A percentile compares a stretch with the other conserved stretches of the same genome.
Evolutionary conservation across 345 rosid species (phyloP).

Genomic region (Hibiscus tridactylites): DNA sequence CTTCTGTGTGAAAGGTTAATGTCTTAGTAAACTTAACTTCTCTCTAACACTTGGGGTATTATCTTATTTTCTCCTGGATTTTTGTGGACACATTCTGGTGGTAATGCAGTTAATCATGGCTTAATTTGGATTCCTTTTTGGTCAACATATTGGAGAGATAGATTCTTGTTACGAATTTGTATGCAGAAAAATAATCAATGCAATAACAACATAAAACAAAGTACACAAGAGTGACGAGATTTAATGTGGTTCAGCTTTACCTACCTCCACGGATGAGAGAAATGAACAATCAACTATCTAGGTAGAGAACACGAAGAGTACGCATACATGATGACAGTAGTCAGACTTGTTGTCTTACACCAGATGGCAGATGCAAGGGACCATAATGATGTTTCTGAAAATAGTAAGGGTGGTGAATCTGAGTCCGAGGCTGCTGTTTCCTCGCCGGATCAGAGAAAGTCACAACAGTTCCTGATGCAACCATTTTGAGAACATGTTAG

Average conservation of each 20-base stretch:
- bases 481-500: constrained; percentile 38
- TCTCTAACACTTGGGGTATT: neutral
- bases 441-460: constrained; percentile 18
- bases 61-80: neutral
- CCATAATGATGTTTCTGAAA: constrained; percentile 35
- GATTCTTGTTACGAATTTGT: neutral
- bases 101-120: neutral
- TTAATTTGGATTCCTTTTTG: neutral
- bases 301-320: too few relatives aligned
- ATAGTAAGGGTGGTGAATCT: constrained; percentile 35
- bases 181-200: too few relatives aligned
- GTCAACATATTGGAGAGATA: neutral
- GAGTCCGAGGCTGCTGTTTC: constrained; percentile 34
- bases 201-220: too few relatives aligned
- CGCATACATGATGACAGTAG: constrained; percentile 19
- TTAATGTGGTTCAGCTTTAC: too few relatives aligned
- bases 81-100: neutral
- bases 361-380: constrained; percentile 32
- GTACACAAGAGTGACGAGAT: too few relatives aligned
- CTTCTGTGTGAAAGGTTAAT: neutral
- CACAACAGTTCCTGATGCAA: constrained; percentile 21
- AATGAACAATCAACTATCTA: too few relatives aligned
- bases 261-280: too few relatives aligned
- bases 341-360: constrained; percentile 38
- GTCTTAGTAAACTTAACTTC: neutral